These are phyloP conservation scores for Elsinoe batatas DNA, from an alignment of 2,329 filamentous ascomycete species.

Conservation along the genomic window DNA sequence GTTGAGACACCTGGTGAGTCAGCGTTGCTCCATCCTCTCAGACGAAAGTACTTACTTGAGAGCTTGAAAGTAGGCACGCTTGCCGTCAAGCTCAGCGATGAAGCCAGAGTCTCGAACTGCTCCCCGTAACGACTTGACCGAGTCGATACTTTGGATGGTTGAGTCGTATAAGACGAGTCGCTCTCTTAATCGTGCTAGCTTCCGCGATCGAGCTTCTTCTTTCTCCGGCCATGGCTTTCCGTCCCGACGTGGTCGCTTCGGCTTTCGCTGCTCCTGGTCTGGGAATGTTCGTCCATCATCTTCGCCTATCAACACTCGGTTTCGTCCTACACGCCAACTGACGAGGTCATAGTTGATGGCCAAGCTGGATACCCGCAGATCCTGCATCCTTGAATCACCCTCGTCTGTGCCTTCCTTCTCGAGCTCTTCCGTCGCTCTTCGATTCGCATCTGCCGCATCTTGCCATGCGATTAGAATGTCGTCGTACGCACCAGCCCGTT, in stretches of 20 bases:
- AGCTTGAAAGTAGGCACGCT: constrained; percentile 74
- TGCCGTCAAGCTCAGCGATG: constrained; percentile 66
- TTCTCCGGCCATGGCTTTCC: constrained; percentile 39
- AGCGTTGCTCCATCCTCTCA: not conserved
- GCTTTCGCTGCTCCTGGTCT: constrained; percentile 45
- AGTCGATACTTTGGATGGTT: constrained; percentile 80
- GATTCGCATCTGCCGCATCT: constrained; percentile 87
- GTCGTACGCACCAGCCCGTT: constrained; percentile 80
- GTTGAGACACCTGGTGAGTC: constrained; percentile 57
- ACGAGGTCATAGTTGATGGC: constrained; percentile 91
- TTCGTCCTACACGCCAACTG: constrained; percentile 88
- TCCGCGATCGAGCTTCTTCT: constrained; percentile 61
- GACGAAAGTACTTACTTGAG: constrained; percentile 55
- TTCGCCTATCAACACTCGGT: constrained; percentile 75
- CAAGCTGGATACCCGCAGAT: constrained; percentile 82
- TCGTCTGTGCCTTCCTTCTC: constrained; percentile 72
- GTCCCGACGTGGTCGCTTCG: constrained; percentile 40
- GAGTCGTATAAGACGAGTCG: constrained; percentile 84
- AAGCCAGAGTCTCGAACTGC: constrained; percentile 75
- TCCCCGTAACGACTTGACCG: constrained; percentile 79
- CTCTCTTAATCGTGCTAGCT: constrained; percentile 72
- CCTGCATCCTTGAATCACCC: constrained; percentile 79
- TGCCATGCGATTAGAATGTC: constrained; percentile 82
- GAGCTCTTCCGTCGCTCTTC: constrained; percentile 85
- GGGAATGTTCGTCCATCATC: constrained; percentile 62